phyloP scores from a whole-genome alignment of 805 yeast species.

The Hagleromyces aurorensis region DNA sequence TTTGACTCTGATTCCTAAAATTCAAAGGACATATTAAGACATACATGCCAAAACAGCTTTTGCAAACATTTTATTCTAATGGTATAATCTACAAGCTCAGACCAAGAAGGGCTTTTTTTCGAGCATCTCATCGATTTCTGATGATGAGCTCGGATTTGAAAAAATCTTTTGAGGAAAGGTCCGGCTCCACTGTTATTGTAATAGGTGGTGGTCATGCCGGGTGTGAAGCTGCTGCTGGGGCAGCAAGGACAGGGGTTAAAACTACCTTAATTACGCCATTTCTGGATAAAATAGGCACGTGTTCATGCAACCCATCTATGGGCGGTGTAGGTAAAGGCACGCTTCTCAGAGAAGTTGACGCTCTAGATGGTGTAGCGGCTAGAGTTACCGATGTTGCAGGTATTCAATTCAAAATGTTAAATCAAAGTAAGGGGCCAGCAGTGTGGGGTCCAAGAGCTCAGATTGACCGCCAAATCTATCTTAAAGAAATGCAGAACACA shows the following conservation, averaged over 20 bases:
- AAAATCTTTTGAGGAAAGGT: conserved; percentile 5
- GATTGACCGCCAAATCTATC: conserved; percentile 77
- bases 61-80: not conserved
- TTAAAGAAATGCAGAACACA: conserved; percentile 67
- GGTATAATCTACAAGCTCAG: not conserved
- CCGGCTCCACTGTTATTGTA: conserved; percentile 51
- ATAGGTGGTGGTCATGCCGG: conserved; percentile 99
- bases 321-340: conserved; percentile 99
- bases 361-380: conserved; percentile 87
- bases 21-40: conserved; percentile 1
- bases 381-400: conserved; percentile 89
- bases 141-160: conserved; percentile 11
- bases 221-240: conserved; percentile 90
- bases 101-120: no score
- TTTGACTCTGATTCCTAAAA: not conserved
- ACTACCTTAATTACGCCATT: conserved; percentile 63
- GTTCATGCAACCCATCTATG: conserved; percentile 95
- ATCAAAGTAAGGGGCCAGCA: conserved; percentile 82
- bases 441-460: conserved; percentile 99
- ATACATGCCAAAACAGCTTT: no score
- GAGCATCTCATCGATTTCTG: no score
- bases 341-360: conserved; percentile 85
- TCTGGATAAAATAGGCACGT: conserved; percentile 72
- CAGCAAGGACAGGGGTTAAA: conserved; percentile 73
- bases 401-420: conserved; percentile 79